Base-by-base conservation (phyloP, 1,139 yeast genomes). In the Protomyces inouyei region DNA sequence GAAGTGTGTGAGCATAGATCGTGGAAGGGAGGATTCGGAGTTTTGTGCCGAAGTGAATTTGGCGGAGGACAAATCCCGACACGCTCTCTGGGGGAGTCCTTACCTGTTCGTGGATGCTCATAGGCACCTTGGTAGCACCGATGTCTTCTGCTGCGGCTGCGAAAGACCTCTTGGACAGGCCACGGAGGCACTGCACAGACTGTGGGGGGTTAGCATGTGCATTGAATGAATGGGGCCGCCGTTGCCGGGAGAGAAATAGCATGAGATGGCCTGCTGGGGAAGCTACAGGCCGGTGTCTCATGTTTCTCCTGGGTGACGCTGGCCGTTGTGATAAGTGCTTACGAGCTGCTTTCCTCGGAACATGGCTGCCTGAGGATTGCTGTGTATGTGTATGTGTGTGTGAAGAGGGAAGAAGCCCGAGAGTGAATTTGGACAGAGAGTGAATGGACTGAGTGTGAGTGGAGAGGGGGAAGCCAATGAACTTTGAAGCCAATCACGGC, bases 141-240 rank as follows among this genome's bases (percentile, higher is more conserved):
- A 59, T 59, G 63, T 59, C 63, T 38, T 52, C 63, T 28, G 63
- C 63, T 9, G 63, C 63, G 14, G 56, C 28, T 6, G 63, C 63
- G 45, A 59, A 59, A 37, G 36, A 32, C 32, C 63, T 43, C 48
- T 43, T 43, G 48, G 48, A 43, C 48, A 43, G 48, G 25, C 48
- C 48, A 18, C 48, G 48, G 18, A 43, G 48, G 48, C 48, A 43
- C 48, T 43, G 48, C 18, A 21, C 48, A 43, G 48, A 43, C 48
- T 43, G 52, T 18, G 18, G 52, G n/a, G 52, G 28, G 28, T 23
- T 12, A 23, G 28, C 52, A 23, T 18, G 28, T 21, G 52, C 16
- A n/a, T n/a, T n/a, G 10, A 40, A 9, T 40, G 46, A 40, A n/a
- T 40, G 18, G 46, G 18, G 16, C 46, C 46, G 18, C 16, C 8